Evolutionary conservation across 2,329 filamentous ascomycete genomes (phyloP).

Genomic region (Neonectria hederae): DNA sequence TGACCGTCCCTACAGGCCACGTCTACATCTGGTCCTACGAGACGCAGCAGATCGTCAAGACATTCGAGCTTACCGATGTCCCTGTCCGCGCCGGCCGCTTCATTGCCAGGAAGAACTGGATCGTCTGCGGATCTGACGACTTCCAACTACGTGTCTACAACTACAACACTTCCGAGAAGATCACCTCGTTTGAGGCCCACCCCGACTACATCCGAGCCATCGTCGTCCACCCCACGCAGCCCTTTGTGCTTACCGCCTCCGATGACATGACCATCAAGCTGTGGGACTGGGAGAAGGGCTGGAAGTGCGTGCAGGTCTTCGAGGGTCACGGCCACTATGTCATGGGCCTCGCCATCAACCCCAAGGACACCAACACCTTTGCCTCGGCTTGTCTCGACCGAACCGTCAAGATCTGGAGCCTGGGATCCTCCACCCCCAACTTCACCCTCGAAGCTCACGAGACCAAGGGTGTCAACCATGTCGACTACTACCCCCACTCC

Average conservation of each 20-base stretch:
- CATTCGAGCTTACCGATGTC: slow-evolving; percentile 98
- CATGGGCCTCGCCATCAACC: slow-evolving; percentile 96
- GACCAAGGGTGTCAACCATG: slow-evolving; percentile 96
- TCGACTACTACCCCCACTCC: slow-evolving; percentile 85
- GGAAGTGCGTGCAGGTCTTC: slow-evolving; percentile 97
- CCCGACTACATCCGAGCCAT: slow-evolving; percentile 99
- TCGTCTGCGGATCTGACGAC: slow-evolving; percentile 94
- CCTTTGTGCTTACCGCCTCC: slow-evolving; percentile 93
- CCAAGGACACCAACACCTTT: slow-evolving; percentile 93
- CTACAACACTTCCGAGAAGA: slow-evolving; percentile 99
- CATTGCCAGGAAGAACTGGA: slow-evolving; percentile 98
- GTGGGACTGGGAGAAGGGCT: slow-evolving; percentile 98
- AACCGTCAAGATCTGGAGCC: slow-evolving; percentile 97
- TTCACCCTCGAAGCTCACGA: slow-evolving; percentile 98
- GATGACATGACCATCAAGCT: slow-evolving; percentile 99
- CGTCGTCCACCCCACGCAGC: slow-evolving; percentile 92
- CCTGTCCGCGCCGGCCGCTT: slow-evolving; percentile 97
- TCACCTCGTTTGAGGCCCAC: slow-evolving; percentile 95
- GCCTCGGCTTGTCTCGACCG: slow-evolving; percentile 95
- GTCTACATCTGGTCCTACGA: slow-evolving; percentile 99
- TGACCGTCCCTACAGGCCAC: slow-evolving; percentile 70
- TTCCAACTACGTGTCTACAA: slow-evolving; percentile 92
- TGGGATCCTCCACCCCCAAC: slow-evolving; percentile 93
- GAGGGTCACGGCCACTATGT: slow-evolving; percentile 97
- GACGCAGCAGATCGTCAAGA: slow-evolving; percentile 96